Conservation (phyloP, 169 alveolate species). For the Cyclospora cayetanensis region DNA sequence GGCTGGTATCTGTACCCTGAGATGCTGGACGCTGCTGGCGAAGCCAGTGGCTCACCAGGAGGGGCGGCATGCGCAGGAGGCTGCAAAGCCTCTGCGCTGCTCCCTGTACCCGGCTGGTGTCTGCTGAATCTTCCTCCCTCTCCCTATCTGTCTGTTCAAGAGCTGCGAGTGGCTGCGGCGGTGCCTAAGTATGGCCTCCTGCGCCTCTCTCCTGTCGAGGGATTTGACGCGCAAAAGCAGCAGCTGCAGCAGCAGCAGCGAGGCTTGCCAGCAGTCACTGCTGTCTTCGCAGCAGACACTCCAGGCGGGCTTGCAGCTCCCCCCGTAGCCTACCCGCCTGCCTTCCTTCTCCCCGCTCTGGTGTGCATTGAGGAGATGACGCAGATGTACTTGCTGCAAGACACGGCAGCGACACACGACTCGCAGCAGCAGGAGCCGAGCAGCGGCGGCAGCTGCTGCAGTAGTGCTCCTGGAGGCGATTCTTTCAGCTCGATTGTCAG, state of each 20-base stretch:
- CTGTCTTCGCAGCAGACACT: background rate
- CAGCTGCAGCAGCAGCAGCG: conserved; percentile 32
- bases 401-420: conserved; percentile 22
- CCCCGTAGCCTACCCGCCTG: conserved; percentile 10
- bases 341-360: conserved; percentile 58
- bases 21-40: background rate
- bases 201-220: conserved; percentile 1
- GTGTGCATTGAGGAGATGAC: conserved; percentile 54
- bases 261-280: background rate
- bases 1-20: conserved; percentile 19
- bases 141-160: background rate
- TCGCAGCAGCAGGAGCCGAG: conserved; percentile 30
- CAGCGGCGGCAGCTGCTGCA: background rate
- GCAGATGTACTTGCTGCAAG: conserved; percentile 60
- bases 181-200: conserved; percentile 23
- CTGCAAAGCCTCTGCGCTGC: conserved; percentile 23
- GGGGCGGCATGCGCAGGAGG: conserved; percentile 14
- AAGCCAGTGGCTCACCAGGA: conserved; percentile 7
- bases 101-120: conserved; percentile 62
- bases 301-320: conserved; percentile 33
- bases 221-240: background rate
- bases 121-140: conserved; percentile 40
- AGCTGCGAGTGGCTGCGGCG: conserved; percentile 46
- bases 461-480: background rate
- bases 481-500: background rate